Conservation (phyloP, 805 yeast genomes). For the Kurtzmaniella cleridarum region DNA sequence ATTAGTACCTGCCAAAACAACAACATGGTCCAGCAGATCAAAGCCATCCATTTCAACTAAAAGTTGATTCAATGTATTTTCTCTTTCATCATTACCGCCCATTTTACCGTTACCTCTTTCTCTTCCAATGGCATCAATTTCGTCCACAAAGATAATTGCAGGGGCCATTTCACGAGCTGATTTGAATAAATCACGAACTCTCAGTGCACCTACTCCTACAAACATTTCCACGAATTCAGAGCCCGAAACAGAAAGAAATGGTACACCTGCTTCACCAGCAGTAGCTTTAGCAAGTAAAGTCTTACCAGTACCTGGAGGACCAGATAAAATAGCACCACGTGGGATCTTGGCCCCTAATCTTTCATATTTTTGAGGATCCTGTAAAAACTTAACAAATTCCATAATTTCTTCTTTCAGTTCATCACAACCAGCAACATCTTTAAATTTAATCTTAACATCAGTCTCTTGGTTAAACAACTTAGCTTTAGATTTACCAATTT, state of each 20-base stretch:
- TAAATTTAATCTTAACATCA: slow-evolving; percentile 74
- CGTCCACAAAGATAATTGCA: slow-evolving; percentile 85
- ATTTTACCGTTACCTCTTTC: slow-evolving; percentile 67
- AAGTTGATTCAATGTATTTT: slow-evolving; percentile 85
- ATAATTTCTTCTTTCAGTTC: slow-evolving; percentile 93
- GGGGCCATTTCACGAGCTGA: slow-evolving; percentile 90
- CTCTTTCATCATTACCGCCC: slow-evolving; percentile 90
- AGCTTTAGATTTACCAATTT: slow-evolving; percentile 74
- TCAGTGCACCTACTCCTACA: slow-evolving; percentile 93
- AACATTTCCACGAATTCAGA: slow-evolving; percentile 97
- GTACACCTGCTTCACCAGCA: slow-evolving; percentile 95
- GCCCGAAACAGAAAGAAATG: slow-evolving; percentile 86
- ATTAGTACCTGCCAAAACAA: slow-evolving; percentile 92
- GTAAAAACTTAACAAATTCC: slow-evolving; percentile 90
- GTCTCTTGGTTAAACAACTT: slow-evolving; percentile 78
- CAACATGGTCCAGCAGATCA: slow-evolving; percentile 81
- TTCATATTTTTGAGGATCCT: slow-evolving; percentile 80
- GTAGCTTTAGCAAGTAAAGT: slow-evolving; percentile 90
- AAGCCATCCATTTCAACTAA: slow-evolving; percentile 97
- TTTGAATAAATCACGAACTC: slow-evolving; percentile 88
- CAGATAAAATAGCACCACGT: slow-evolving; percentile 88
- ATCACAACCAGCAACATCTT: slow-evolving; percentile 92
- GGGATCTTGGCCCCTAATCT: slow-evolving; percentile 91
- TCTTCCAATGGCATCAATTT: slow-evolving; percentile 94
- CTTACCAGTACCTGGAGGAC: slow-evolving; percentile 98